A percentile compares a stretch with the other conserved stretches of the same genome.
Conservation (phyloP, 2,329 filamentous ascomycete species). For the Hypoxylon sp. region DNA sequence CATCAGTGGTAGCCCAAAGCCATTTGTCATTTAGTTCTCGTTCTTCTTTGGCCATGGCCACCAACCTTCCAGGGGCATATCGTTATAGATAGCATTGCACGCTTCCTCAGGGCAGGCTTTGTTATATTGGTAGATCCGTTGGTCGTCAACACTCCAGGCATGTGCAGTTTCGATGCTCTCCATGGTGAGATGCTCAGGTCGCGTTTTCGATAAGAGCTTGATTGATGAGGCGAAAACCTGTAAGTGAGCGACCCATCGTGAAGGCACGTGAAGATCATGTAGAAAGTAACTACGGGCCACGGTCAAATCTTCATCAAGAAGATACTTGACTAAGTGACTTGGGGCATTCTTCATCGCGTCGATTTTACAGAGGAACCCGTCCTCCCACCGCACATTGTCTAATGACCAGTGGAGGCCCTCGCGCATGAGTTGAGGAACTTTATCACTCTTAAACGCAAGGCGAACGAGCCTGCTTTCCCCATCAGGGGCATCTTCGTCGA, state of each 20-base stretch:
- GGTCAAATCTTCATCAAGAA: not conserved
- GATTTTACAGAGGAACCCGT: not conserved
- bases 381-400: constrained; percentile 4
- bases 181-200: not conserved
- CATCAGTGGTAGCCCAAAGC: too few relatives aligned
- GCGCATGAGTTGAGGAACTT: constrained; percentile 5
- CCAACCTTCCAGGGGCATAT: constrained; percentile 3
- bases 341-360: not conserved
- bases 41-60: constrained; percentile 1
- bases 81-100: constrained; percentile 3
- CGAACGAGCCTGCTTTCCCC: not conserved
- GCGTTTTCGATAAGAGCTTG: not conserved
- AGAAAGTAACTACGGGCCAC: not conserved
- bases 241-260: constrained; percentile 3
- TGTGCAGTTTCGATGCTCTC: not conserved
- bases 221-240: not conserved
- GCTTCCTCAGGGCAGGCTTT: not conserved
- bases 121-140: not conserved
- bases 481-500: not conserved
- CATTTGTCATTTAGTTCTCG: too few relatives aligned
- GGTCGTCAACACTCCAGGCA: not conserved
- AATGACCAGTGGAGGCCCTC: constrained; percentile 6
- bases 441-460: not conserved
- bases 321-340: too few relatives aligned
- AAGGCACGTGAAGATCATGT: not conserved